phyloP scores from a whole-genome alignment of 2,329 filamentous ascomycete species.

The Xylariaceae sp. region DNA sequence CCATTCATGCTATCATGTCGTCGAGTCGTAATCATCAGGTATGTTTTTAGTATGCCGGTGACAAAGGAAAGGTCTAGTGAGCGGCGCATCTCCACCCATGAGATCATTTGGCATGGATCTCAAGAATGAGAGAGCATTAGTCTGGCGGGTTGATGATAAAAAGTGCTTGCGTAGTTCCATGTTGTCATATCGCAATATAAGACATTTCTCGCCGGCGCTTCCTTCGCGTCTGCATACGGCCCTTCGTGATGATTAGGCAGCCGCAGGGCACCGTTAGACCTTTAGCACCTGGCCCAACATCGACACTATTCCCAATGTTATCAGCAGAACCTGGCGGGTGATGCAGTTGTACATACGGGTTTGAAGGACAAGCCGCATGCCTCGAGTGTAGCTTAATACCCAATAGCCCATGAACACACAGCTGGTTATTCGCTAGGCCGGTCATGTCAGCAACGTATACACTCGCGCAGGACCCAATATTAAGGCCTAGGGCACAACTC shows the following conservation, averaged over 20 bases:
- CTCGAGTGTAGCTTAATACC: slow-evolving; percentile 26
- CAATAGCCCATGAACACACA: slow-evolving; percentile 30
- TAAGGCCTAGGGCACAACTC: slow-evolving; percentile 3
- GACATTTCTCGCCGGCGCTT: slow-evolving; percentile 21
- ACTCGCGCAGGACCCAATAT: no score
- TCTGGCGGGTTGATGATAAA: slow-evolving; percentile 1
- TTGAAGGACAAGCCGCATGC: slow-evolving; percentile 19
- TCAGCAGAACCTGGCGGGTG: neutral
- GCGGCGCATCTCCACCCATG: slow-evolving; percentile 4
- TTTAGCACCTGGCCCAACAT: slow-evolving; percentile 13
- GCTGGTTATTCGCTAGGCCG: slow-evolving; percentile 28
- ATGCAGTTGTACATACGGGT: slow-evolving; percentile 14
- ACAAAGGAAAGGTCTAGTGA: slow-evolving; percentile 21
- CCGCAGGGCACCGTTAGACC: slow-evolving; percentile 24
- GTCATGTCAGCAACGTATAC: slow-evolving; percentile 2
- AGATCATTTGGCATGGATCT: slow-evolving; percentile 7
- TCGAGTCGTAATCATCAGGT: slow-evolving; percentile 19
- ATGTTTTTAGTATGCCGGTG: slow-evolving; percentile 6
- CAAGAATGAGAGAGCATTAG: slow-evolving; percentile 1
- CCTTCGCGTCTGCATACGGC: slow-evolving; percentile 10
- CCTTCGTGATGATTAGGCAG: slow-evolving; percentile 23
- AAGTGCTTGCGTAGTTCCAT: neutral
- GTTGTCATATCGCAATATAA: slow-evolving; percentile 26
- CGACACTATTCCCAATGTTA: slow-evolving; percentile 15
- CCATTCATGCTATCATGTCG: slow-evolving; percentile 18